phyloP scores from a whole-genome alignment of 371 early-diverging fungal genomes.

The Coemansia sp. region DNA sequence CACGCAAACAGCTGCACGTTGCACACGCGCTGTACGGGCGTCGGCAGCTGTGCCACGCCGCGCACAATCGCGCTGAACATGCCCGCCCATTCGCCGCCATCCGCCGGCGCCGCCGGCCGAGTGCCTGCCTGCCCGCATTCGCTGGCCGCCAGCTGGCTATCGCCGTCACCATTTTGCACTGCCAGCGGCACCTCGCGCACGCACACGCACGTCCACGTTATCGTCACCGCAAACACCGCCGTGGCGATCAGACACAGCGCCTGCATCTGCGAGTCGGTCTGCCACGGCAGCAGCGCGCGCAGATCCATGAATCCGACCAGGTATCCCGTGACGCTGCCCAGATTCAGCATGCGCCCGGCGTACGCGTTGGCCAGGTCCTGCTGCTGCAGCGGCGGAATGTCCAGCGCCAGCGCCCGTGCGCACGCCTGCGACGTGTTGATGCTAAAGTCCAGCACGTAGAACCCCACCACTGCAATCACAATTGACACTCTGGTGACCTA shows the following conservation, averaged over 20 bases:
- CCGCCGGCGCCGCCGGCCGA: not conserved
- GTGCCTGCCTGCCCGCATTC: conserved; percentile 1
- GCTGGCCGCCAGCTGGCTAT: not conserved
- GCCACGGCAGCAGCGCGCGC: conserved; percentile 65
- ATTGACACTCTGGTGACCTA: conserved; percentile 37
- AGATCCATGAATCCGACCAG: conserved; percentile 86
- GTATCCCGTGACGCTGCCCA: conserved; percentile 88
- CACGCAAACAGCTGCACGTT: conserved; percentile 92
- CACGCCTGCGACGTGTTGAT: conserved; percentile 88
- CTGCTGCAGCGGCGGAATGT: conserved; percentile 75
- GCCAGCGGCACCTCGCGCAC: conserved; percentile 38
- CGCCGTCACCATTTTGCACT: not conserved
- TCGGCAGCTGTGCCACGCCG: conserved; percentile 61
- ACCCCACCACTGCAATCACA: conserved; percentile 72
- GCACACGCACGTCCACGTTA: conserved; percentile 36
- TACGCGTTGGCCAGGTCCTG: conserved; percentile 87
- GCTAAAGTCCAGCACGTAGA: conserved; percentile 89
- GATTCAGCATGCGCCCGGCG: conserved; percentile 85
- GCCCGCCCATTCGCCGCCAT: conserved; percentile 17
- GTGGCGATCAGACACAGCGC: conserved; percentile 56
- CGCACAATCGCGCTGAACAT: conserved; percentile 25
- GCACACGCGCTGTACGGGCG: conserved; percentile 75
- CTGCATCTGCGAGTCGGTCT: conserved; percentile 81
- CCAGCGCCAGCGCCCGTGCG: conserved; percentile 86
- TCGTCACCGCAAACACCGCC: conserved; percentile 29